Percentiles rank a stretch among this genome's conserved stretches.
These are phyloP conservation scores for Bonia amplexicaulis DNA, from an alignment of 176 grass and related monocot species.

Conservation along the genomic window DNA sequence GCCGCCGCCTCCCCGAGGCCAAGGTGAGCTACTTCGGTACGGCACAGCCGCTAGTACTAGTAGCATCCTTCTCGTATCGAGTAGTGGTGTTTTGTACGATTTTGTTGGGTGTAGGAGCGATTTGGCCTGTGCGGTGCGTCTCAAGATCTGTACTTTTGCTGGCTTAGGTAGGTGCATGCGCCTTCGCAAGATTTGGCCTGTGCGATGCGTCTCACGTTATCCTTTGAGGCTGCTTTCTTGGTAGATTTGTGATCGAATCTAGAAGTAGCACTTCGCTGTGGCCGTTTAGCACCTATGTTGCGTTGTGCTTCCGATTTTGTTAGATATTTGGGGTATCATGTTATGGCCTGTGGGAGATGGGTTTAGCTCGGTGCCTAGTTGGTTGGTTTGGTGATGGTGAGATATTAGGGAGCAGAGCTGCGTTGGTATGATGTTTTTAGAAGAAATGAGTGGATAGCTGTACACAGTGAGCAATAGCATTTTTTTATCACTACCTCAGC, in stretches of 20 bases:
- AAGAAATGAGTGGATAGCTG: not conserved
- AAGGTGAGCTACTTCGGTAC: slow-evolving; percentile 24
- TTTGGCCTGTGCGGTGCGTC: not conserved
- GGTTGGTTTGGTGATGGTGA: not conserved
- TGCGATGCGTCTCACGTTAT: not conserved
- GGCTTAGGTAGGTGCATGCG: not conserved
- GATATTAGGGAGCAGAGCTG: not conserved
- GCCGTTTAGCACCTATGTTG: not conserved
- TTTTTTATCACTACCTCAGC: not conserved
- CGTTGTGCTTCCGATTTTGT: not conserved
- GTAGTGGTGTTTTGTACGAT: not conserved
- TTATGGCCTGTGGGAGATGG: not conserved
- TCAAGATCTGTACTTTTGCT: slow-evolving; percentile 17
- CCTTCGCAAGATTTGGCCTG: slow-evolving; percentile 6
- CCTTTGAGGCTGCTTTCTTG: not conserved
- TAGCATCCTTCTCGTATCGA: slow-evolving; percentile 5
- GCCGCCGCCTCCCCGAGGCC: not conserved
- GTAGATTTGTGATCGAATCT: not conserved
- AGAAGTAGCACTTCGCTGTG: not conserved
- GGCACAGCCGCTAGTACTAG: not conserved
- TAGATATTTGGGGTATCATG: not conserved
- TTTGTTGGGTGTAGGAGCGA: not conserved
- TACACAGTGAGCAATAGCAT: not conserved
- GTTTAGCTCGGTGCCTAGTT: not conserved
- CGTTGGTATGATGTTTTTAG: not conserved